These are phyloP conservation scores for Solanum habrochaites DNA, from an alignment of 257 asterid genomes.

Conservation along the genomic window DNA sequence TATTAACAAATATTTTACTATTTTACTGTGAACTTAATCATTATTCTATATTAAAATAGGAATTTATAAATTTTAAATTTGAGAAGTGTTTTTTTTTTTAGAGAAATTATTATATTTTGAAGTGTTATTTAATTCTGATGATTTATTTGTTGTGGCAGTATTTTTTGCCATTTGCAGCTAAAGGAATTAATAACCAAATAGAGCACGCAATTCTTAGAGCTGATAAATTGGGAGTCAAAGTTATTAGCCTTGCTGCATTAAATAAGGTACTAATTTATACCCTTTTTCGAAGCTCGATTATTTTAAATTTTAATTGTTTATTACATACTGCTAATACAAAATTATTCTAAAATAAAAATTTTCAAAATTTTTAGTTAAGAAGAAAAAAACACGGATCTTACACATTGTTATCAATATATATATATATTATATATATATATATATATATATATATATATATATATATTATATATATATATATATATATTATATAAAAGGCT, in stretches of 20 bases:
- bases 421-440: no score
- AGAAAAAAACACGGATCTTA: no score
- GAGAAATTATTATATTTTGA: neutral
- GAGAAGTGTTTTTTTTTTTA: fast-evolving
- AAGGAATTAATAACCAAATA: constrained; percentile 68
- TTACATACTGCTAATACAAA: neutral
- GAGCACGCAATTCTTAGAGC: constrained; percentile 92
- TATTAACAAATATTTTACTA: neutral
- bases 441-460: no score
- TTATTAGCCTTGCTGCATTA: constrained; percentile 91
- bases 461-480: no score
- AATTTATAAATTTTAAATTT: neutral
- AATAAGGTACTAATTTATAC: constrained; percentile 51
- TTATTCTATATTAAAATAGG: neutral
- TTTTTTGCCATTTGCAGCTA: constrained; percentile 77
- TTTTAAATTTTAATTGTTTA: neutral
- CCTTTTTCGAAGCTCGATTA: neutral
- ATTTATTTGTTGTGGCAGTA: constrained; percentile 33
- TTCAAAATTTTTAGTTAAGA: neutral
- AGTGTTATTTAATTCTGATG: neutral
- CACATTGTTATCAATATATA: no score
- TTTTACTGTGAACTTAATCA: neutral
- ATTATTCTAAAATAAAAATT: neutral
- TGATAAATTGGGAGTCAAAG: constrained; percentile 79
- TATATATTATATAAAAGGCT: neutral